Evolutionary conservation across 306 rosid genomes (phyloP).

Genomic region (Acmispon strigosus): DNA sequence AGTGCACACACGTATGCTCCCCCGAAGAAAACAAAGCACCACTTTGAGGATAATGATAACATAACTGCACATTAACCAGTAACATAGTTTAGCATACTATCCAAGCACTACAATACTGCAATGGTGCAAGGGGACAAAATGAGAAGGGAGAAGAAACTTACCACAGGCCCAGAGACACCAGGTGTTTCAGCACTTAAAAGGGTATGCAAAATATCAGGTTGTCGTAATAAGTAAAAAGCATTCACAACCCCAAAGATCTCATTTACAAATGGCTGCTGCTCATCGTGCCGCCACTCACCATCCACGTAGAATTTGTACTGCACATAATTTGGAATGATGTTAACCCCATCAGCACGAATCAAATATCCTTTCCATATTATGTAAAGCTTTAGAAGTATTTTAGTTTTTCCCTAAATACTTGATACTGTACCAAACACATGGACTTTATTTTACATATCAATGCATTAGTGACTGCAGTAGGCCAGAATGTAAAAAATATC

Average conservation of each 20-base stretch:
- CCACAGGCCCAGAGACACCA: constrained; percentile 28
- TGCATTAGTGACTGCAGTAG: background rate
- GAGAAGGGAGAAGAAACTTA: constrained; percentile 19
- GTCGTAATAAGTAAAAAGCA: constrained; percentile 35
- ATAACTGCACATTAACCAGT: background rate
- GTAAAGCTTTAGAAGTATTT: background rate
- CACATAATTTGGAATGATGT: constrained; percentile 19
- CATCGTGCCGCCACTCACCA: constrained; percentile 83
- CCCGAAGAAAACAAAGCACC: background rate
- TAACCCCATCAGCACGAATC: background rate
- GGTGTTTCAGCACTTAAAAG: constrained; percentile 31
- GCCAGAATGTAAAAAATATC: constrained; percentile 14
- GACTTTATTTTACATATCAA: background rate
- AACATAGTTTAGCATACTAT: background rate
- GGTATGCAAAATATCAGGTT: constrained; percentile 32
- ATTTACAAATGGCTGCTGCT: constrained; percentile 40
- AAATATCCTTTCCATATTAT: background rate
- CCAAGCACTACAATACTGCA: background rate
- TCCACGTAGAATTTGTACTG: constrained; percentile 77
- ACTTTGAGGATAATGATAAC: background rate
- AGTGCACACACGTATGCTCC: background rate
- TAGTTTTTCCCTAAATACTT: background rate
- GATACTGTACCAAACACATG: background rate
- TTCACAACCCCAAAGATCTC: constrained; percentile 54
- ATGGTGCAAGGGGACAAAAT: background rate